These are phyloP conservation scores for Scleromitrula shiraiana DNA, from an alignment of 2,329 filamentous ascomycete genomes.

Conservation along the genomic window DNA sequence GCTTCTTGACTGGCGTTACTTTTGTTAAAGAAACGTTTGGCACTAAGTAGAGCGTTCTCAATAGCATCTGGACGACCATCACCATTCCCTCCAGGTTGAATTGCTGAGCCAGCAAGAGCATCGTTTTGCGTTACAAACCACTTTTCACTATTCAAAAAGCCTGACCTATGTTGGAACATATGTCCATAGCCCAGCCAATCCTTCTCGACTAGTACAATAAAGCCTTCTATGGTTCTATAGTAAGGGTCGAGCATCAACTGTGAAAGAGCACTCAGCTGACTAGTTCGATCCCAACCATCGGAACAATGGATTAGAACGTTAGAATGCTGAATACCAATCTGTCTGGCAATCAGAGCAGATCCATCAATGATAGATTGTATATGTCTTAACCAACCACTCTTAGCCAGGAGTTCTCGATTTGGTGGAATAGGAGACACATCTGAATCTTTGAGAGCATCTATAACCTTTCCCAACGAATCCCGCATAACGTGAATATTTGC, in stretches of 20 bases:
- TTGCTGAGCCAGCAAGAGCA: conserved; percentile 54
- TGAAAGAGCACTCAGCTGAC: conserved; percentile 83
- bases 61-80: conserved; percentile 57
- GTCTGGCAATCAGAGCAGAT: conserved; percentile 72
- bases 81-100: conserved; percentile 50
- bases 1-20: conserved; percentile 59
- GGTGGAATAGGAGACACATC: conserved; percentile 79
- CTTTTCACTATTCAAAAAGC: conserved; percentile 80
- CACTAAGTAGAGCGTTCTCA: conserved; percentile 76
- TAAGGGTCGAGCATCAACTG: conserved; percentile 95
- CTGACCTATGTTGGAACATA: conserved; percentile 91
- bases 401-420: conserved; percentile 69
- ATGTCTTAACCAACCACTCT: conserved; percentile 87
- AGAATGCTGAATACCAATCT: conserved; percentile 85
- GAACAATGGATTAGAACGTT: conserved; percentile 97
- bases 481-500: conserved; percentile 99
- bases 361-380: conserved; percentile 79
- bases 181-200: conserved; percentile 98
- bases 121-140: conserved; percentile 91
- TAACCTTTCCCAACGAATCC: conserved; percentile 75
- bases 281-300: conserved; percentile 96
- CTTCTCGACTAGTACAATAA: conserved; percentile 91
- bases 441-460: conserved; percentile 86
- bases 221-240: conserved; percentile 88
- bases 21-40: conserved; percentile 85